Evolutionary conservation across 768 basidiomycete genomes (phyloP), one percentile per base, ranked within the genome.

Genomic region (Lactifluus volemus): DNA sequence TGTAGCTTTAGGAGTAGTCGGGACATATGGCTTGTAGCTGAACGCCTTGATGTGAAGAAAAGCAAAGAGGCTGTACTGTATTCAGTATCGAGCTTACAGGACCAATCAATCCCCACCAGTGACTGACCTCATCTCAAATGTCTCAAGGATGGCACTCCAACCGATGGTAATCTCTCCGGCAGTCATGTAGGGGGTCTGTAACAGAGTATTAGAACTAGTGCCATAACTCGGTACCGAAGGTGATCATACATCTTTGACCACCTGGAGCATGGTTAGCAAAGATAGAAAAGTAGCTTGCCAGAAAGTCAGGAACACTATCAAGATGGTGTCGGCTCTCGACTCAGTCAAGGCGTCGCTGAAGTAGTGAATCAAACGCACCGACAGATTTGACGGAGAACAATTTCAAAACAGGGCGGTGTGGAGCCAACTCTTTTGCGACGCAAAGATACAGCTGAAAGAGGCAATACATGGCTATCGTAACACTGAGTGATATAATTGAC

Each of bases 381-480:
- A 88, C 85, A 56, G 85, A 84, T 69, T 90, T 92, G 65, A 89
- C 75, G 10, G 86, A 78, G 65, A 89, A 80, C 9, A 89, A 72
- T 69, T 88, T 88, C 19, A 88, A 71, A 15, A 89, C 67, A 2
- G 88, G 88, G 52, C 78, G 77, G 55, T 82, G 80, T 0, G 79
- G 80, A 10, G 77, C 73, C n/a, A 91, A 74, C 48, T 81, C 74
- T 12, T 70, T 71, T 7, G 82, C 71, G 15, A 89, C 76, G 0
- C 81, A 72, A 8, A 88, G 64, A 67, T 87, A 89, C 17, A 92
- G 73, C 68, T 90, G 88, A 21, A 91, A 73, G 59, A 88, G 71
- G 68, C 85, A 87, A 69, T 87, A 91, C 87, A 89, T 89, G 36
- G 87, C 86, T 55, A 89, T 68, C 0, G 86, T 80, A 17, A 92